Base-by-base conservation (phyloP, 768 basidiomycete species). In the Suillus alpinus region DNA sequence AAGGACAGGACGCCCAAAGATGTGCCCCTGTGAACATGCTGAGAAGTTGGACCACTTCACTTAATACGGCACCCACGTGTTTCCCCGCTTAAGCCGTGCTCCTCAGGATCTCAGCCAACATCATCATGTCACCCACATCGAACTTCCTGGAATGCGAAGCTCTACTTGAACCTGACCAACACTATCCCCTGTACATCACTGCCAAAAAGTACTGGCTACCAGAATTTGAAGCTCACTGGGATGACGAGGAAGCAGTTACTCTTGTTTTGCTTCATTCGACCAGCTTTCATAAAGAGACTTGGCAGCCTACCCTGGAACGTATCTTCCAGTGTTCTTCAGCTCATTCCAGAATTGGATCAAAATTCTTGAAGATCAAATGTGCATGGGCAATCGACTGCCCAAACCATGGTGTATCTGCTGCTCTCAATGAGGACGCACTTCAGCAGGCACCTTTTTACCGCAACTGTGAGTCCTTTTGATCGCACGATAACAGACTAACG, bases 241-340 rank as follows among this genome's bases (percentile, higher is more conserved):
- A 65, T 8, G 75, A 81, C 65, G 75, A 74, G 6, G 72, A 79
- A 39, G 85, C 81, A 5, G 67, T 82, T 60, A 88, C 87, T 0
- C 75, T 88, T 37, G 73, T 89, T 36, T 67, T 87, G n/a, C 73
- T 88, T 2, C 88, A 89, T 68, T 83, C 86, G 4, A 89, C 88
- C 2, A 86, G 87, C 69, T 89, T 87, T 66, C 87, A 88, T 74
- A 89, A 89, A 69, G 88, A 90, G 73, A 85, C 82, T 2, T 89
- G 86, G 86, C 85, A 87, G 63, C 86, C 88, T 1, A 79, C 82
- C 4, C 64, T 89, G 14, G 76, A 77, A 26, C 75, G 73, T 14
- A 63, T 90, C 26, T 83, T 87, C 55, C 0, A 68, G 76, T 41
- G 2, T 65, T n/a, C 57, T 59, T 5, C 26, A 32, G 18, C 18